phyloP scores from a whole-genome alignment of 768 basidiomycete species.

The Cystobasidiopsis lactophilus region DNA sequence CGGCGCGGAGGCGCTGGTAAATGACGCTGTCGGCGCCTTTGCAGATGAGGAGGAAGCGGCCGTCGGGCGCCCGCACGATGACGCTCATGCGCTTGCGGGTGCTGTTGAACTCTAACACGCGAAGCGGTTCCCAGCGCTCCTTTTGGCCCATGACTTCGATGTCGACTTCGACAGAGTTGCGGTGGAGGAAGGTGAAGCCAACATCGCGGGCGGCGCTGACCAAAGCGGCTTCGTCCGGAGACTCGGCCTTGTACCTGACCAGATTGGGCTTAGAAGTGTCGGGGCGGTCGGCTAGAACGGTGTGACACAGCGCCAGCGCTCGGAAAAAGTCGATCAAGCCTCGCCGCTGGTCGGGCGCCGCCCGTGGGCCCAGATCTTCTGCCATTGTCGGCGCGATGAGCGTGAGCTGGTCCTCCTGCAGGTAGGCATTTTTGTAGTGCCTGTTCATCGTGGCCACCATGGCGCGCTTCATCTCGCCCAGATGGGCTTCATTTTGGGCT shows the following conservation, averaged over 20 bases:
- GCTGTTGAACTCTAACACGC: constrained; percentile 79
- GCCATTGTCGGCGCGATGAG: constrained; percentile 70
- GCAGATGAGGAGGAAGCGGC: constrained; percentile 45
- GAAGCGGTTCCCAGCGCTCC: constrained; percentile 69
- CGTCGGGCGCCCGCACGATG: constrained; percentile 39
- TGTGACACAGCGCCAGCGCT: constrained; percentile 84
- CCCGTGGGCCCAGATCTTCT: constrained; percentile 40
- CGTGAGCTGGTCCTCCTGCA: constrained; percentile 58
- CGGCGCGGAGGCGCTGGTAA: constrained; percentile 61
- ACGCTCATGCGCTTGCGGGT: constrained; percentile 92
- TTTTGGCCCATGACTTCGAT: constrained; percentile 78
- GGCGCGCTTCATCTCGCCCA: constrained; percentile 41
- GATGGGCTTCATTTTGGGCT: constrained; percentile 44
- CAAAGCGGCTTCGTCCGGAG: constrained; percentile 82
- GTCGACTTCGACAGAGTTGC: constrained; percentile 57
- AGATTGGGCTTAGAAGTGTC: constrained; percentile 45
- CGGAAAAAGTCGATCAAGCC: constrained; percentile 71
- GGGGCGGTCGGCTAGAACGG: constrained; percentile 56
- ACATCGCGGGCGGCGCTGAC: constrained; percentile 78
- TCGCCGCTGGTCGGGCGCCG: constrained; percentile 1
- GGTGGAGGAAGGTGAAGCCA: constrained; percentile 71
- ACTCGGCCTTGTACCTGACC: constrained; percentile 69
- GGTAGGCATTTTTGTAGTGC: constrained; percentile 69
- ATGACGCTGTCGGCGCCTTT: constrained; percentile 98
- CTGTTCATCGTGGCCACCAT: constrained; percentile 59